Evolutionary conservation across 1,139 yeast species (phyloP).

Genomic region (Blastobotrys buckinghamii): DNA sequence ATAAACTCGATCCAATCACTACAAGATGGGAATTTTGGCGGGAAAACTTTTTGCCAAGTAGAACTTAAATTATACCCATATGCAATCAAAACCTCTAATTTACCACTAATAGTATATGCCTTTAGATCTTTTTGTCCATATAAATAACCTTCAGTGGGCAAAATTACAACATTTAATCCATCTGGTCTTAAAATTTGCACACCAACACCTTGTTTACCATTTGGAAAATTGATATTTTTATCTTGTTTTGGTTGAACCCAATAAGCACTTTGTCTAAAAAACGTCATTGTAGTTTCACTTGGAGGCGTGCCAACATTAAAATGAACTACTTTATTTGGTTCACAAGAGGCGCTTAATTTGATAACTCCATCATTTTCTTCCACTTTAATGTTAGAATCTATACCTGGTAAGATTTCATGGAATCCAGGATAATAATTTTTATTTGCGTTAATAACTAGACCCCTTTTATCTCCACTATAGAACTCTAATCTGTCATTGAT

Average conservation of each 20-base stretch:
- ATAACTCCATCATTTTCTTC: background rate
- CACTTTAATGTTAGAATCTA: background rate
- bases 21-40: no score
- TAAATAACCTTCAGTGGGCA: constrained; percentile 24
- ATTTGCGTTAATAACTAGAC: constrained; percentile 1
- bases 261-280: constrained; percentile 1
- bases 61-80: constrained; percentile 16
- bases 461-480: background rate
- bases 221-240: constrained; percentile 1
- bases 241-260: constrained; percentile 7
- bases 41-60: constrained; percentile 15
- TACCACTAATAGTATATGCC: constrained; percentile 17
- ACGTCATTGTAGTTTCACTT: background rate
- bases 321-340: background rate
- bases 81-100: constrained; percentile 18
- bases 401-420: background rate
- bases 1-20: constrained; percentile 24
- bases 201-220: constrained; percentile 15
- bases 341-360: background rate
- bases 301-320: constrained; percentile 1
- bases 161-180: constrained; percentile 23
- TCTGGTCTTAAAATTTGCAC: constrained; percentile 21
- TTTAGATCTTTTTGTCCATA: constrained; percentile 17
- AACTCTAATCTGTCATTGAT: background rate
- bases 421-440: background rate